These are phyloP conservation scores for Aureobasidium pullulans DNA, from an alignment of 2,329 filamentous ascomycete species.

Conservation along the genomic window DNA sequence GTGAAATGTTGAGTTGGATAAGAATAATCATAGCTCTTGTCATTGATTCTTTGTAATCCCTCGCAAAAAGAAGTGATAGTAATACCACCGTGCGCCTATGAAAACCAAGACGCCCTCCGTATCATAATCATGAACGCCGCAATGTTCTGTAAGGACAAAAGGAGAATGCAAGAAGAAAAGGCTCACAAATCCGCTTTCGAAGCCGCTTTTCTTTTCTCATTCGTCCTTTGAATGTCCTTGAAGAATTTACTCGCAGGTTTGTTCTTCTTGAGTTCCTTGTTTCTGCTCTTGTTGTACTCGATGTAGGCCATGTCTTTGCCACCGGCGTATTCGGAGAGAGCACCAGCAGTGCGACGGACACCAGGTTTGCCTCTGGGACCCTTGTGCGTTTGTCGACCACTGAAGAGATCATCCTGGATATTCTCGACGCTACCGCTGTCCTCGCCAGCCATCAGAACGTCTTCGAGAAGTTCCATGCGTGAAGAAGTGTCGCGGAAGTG, in stretches of 20 bases:
- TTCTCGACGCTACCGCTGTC: conserved; percentile 63
- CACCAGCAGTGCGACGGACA: conserved; percentile 74
- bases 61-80: no score
- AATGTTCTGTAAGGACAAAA: no score
- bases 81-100: no score
- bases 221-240: conserved; percentile 32
- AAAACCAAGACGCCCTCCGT: no score
- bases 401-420: conserved; percentile 61
- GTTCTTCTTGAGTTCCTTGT: conserved; percentile 37
- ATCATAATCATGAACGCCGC: no score
- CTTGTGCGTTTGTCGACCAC: conserved; percentile 41
- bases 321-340: conserved; percentile 76
- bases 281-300: conserved; percentile 40
- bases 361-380: conserved; percentile 41
- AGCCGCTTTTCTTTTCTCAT: conserved; percentile 27
- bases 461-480: conserved; percentile 76
- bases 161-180: background rate
- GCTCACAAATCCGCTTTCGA: conserved; percentile 18
- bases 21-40: no score
- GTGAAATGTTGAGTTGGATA: no score
- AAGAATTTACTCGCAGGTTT: conserved; percentile 37
- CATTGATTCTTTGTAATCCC: no score
- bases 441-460: conserved; percentile 84
- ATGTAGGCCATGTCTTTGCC: conserved; percentile 92
- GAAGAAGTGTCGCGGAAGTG: conserved; percentile 73